Conservation (phyloP, 495 filamentous ascomycete species). For the Cenococcum geophilum region DNA sequence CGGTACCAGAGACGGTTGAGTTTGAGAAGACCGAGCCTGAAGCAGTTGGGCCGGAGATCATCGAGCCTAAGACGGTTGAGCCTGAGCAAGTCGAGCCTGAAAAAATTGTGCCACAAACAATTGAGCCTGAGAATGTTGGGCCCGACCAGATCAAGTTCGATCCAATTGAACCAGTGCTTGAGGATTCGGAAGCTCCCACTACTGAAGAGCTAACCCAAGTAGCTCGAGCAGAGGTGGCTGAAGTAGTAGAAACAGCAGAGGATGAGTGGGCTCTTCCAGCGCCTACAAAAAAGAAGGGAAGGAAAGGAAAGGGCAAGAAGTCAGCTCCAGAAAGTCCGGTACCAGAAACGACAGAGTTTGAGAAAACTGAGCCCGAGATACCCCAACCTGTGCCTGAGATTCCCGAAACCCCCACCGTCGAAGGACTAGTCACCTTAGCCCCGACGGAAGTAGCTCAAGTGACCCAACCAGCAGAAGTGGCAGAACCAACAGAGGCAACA, state of each 20-base stretch:
- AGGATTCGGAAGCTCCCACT: not conserved
- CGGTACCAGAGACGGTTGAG: not conserved
- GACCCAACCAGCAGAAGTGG: not conserved
- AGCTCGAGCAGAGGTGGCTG: not conserved
- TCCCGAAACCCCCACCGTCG: not conserved
- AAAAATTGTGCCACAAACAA: not conserved
- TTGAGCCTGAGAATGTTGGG: conserved; percentile 5
- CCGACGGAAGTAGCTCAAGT: not conserved
- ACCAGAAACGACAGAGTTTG: not conserved
- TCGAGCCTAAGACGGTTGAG: too few species aligned
- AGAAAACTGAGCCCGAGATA: too few species aligned
- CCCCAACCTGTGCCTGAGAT: too few species aligned
- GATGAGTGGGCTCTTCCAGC: not conserved
- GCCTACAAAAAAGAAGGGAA: conserved; percentile 17
- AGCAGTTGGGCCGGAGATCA: too few species aligned
- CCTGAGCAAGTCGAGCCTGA: too few species aligned
- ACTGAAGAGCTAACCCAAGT: not conserved
- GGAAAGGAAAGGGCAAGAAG: conserved; percentile 28
- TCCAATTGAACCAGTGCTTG: not conserved
- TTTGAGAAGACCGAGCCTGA: too few species aligned
- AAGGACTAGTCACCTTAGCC: not conserved
- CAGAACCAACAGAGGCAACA: not conserved
- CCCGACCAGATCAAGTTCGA: too few species aligned
- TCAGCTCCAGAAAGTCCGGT: conserved; percentile 17
- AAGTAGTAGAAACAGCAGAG: not conserved